phyloP scores from a whole-genome alignment of 116 monocot genomes.

The Zostera marina region DNA sequence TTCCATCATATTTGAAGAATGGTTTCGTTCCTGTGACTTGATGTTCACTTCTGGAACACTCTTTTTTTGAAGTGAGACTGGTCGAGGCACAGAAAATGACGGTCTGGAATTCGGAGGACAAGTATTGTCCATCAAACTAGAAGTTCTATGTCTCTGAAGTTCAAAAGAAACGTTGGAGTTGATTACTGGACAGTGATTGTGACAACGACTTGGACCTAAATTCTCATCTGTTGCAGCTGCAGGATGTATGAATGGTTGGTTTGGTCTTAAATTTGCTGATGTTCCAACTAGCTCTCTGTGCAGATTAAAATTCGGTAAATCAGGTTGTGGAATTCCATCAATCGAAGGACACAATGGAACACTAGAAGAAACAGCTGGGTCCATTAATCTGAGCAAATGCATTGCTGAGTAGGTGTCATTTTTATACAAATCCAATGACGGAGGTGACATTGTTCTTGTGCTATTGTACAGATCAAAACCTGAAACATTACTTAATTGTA shows the following conservation, averaged over 20 bases:
- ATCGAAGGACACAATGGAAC: conserved; percentile 2
- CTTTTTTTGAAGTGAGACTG: too few species aligned
- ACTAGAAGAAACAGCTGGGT: conserved; percentile 27
- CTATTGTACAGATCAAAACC: not conserved
- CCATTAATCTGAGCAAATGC: conserved; percentile 65
- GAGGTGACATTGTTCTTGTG: not conserved
- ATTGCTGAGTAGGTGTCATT: conserved; percentile 47
- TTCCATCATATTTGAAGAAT: conserved; percentile 4
- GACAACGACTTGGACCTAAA: not conserved
- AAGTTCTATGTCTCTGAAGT: not conserved
- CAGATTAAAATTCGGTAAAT: not conserved
- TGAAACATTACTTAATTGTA: not conserved
- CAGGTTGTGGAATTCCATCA: not conserved
- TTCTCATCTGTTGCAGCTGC: not conserved
- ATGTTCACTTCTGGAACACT: not conserved
- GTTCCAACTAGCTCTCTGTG: not conserved
- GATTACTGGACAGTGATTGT: not conserved
- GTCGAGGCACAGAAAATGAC: conserved; percentile 13
- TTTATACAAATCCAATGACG: conserved; percentile 1
- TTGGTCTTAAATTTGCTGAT: not conserved
- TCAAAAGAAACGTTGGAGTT: not conserved
- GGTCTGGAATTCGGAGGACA: not conserved
- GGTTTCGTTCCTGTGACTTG: conserved; percentile 6
- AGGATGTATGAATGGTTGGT: not conserved
- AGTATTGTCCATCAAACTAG: not conserved